Evolutionary conservation across 768 basidiomycete species (phyloP), one percentile per base, ranked within the genome.

Genomic region (Boletus tomentosulus): DNA sequence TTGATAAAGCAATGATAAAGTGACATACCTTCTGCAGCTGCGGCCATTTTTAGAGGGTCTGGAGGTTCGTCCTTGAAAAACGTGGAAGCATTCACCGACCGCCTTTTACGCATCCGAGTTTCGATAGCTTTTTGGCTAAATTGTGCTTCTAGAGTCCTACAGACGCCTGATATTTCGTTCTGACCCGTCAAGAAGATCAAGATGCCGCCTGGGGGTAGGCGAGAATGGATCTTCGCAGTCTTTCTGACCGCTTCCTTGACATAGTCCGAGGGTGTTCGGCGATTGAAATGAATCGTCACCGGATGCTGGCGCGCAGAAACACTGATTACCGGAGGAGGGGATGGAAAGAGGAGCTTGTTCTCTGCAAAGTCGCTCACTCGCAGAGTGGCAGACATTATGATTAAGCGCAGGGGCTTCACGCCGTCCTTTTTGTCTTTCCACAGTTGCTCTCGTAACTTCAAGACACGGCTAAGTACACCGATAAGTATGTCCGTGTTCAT

Each of bases 321-420:
- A 59, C 82, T 87, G 69, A 98, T 87, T 45, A 97, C 82, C 0
- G 97, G 97, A n/a, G 97, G 97, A 2, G 92, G 83, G 1, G 76
- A 75, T 0, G 84, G 57, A 71, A 99, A 99, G 2, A 99, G 76
- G 0, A 82, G 81, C 53, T 71, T 81, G 69, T 98, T 98, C 55
- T 88, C 84, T 2, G 88, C 83, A 61, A 99, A 98, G 71, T 98
- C 97, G 57, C 84, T 83, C 46, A 98, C 86, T 25, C 94, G 90
- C 6, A 98, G 81, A 0, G 97, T 98, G 4, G 97, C 97, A 13
- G 97, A 99, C 97, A 99, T 99, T 71, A 99, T 97, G 56, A 98
- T 82, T 48, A 99, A 76, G 19, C 97, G 86, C 15, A 99, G 71
- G 11, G 95, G 96, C 85, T 89, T 95, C 13, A 77, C 74, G 12